A percentile compares a stretch with the other conserved stretches of the same genome.
phyloP scores from a whole-genome alignment of 78 protist genomes.

The Protostelium mycophagum region DNA sequence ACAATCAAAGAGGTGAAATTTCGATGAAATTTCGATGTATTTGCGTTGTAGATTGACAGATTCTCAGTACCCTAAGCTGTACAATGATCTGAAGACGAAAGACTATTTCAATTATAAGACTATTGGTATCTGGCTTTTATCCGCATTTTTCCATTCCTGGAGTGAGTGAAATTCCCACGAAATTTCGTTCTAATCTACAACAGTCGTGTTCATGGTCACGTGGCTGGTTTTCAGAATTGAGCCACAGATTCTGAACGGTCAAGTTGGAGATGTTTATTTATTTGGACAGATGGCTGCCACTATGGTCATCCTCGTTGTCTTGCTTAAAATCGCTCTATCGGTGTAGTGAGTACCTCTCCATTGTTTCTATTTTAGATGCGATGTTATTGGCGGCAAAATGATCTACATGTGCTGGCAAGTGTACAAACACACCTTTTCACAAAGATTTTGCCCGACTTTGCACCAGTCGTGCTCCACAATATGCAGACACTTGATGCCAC shows the following conservation, averaged over 20 bases:
- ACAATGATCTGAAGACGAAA: slow-evolving; percentile 17
- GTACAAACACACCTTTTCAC: no score
- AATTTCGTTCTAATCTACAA: neutral
- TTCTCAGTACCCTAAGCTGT: slow-evolving; percentile 21
- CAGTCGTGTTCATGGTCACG: neutral
- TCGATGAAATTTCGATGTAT: neutral
- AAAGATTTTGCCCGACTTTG: no score
- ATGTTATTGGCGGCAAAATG: no score
- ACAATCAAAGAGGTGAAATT: neutral
- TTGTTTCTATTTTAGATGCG: no score
- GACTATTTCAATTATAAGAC: slow-evolving; percentile 14
- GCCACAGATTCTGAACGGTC: neutral
- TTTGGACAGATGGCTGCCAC: neutral
- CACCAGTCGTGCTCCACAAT: no score
- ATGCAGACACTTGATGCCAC: no score
- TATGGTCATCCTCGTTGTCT: neutral
- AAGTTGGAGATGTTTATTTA: neutral
- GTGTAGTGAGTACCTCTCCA: neutral
- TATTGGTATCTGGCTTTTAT: neutral
- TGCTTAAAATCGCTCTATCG: neutral
- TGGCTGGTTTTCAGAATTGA: neutral
- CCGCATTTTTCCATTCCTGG: slow-evolving; percentile 42
- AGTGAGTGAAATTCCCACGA: neutral
- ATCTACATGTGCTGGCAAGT: no score
- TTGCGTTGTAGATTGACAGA: no score